Evolutionary conservation across 345 rosid species (phyloP).

Genomic region (Lepidium sativum): DNA sequence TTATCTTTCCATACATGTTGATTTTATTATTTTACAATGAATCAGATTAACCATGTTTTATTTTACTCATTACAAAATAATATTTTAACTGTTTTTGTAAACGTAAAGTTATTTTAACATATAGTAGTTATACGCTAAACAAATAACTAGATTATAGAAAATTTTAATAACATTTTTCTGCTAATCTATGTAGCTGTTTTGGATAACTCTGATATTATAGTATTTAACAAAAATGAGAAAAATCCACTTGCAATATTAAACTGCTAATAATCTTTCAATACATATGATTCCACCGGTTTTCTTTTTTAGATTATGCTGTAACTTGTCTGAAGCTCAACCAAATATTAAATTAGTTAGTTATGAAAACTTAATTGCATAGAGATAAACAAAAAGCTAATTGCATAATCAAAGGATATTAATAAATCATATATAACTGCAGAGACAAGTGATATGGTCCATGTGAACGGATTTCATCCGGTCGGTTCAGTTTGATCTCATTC

Average conservation of each 20-base stretch:
- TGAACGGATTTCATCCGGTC: slow-evolving; percentile 26
- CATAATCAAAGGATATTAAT: not conserved
- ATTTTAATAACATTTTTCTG: not conserved
- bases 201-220: not conserved
- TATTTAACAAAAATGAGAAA: too few species aligned
- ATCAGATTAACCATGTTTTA: too few species aligned
- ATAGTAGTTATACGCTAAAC: not conserved
- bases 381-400: slow-evolving; percentile 9
- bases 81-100: too few species aligned
- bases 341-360: not conserved
- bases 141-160: not conserved
- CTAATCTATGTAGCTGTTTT: not conserved
- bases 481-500: slow-evolving; percentile 5
- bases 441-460: slow-evolving; percentile 22
- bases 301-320: not conserved
- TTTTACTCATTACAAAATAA: too few species aligned
- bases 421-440: not conserved
- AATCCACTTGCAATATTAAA: slow-evolving; percentile 4
- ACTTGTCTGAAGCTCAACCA: slow-evolving; percentile 14
- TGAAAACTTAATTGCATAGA: slow-evolving; percentile 4
- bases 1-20: too few species aligned
- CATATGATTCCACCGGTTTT: not conserved
- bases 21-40: too few species aligned
- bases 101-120: too few species aligned
- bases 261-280: not conserved